These are phyloP conservation scores for Daldinia childiae DNA, from an alignment of 495 filamentous ascomycete species.

Conservation along the genomic window DNA sequence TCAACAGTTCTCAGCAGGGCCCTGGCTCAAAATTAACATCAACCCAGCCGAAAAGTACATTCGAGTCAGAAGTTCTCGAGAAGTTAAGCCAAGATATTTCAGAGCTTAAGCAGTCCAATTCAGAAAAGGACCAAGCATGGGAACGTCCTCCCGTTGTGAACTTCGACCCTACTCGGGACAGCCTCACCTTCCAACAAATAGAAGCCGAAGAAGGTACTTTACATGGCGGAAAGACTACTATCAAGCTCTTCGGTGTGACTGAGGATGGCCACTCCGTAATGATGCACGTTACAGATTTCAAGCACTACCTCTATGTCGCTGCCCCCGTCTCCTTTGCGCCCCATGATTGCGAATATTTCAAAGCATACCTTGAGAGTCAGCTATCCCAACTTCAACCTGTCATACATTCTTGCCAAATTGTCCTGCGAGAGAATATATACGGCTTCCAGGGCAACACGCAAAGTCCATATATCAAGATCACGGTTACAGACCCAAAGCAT, in stretches of 20 bases:
- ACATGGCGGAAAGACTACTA: slow-evolving; percentile 72
- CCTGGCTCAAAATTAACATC: slow-evolving; percentile 72
- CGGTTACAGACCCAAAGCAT: slow-evolving; percentile 84
- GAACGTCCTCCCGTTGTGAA: slow-evolving; percentile 76
- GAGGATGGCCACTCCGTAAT: slow-evolving; percentile 92
- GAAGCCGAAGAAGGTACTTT: slow-evolving; percentile 90
- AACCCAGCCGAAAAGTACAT: slow-evolving; percentile 87
- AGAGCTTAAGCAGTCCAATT: slow-evolving; percentile 81
- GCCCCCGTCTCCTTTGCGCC: slow-evolving; percentile 83
- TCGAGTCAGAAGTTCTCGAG: slow-evolving; percentile 93
- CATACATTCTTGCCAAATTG: slow-evolving; percentile 75
- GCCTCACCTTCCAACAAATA: slow-evolving; percentile 91
- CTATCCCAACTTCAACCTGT: slow-evolving; percentile 68
- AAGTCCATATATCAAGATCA: slow-evolving; percentile 91
- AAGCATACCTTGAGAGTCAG: slow-evolving; percentile 77
- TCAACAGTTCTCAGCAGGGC: slow-evolving; percentile 67
- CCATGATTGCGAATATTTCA: slow-evolving; percentile 78
- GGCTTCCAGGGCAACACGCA: slow-evolving; percentile 92
- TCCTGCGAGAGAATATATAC: slow-evolving; percentile 87
- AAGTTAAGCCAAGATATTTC: slow-evolving; percentile 92
- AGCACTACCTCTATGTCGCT: slow-evolving; percentile 94
- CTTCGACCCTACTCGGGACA: slow-evolving; percentile 76
- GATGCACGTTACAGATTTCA: slow-evolving; percentile 93
- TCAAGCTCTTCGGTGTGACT: slow-evolving; percentile 98
- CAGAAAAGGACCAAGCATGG: slow-evolving; percentile 96